A percentile compares a stretch with the other conserved stretches of the same genome.
Conservation (phyloP, 352 stramenopile species). For the Phytopythium montanum region DNA sequence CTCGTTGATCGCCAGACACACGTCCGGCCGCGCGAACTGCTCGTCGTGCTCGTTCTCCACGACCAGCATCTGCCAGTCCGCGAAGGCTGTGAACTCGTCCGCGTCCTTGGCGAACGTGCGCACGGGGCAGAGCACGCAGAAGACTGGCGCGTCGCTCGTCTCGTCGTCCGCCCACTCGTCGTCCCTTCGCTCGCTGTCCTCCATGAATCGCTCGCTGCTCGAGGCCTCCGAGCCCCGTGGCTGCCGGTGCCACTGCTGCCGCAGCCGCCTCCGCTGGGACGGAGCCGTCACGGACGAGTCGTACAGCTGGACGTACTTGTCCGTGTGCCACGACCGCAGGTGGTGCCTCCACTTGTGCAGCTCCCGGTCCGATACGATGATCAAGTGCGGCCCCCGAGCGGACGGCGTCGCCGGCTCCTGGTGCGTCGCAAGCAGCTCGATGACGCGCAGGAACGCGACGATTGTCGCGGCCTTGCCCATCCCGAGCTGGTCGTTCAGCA, state of each 20-base stretch:
- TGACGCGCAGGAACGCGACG: slow-evolving; percentile 63
- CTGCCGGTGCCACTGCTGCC: slow-evolving; percentile 53
- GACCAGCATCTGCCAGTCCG: slow-evolving; percentile 66
- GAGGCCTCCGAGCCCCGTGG: neutral
- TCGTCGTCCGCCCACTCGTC: slow-evolving; percentile 51
- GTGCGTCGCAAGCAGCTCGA: slow-evolving; percentile 31
- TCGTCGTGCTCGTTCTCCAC: slow-evolving; percentile 65
- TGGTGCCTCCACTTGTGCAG: slow-evolving; percentile 81
- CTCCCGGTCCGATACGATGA: slow-evolving; percentile 72
- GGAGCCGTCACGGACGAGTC: slow-evolving; percentile 16
- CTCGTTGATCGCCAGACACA: slow-evolving; percentile 37
- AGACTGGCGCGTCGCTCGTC: slow-evolving; percentile 38
- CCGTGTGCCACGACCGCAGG: slow-evolving; percentile 50
- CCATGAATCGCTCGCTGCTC: slow-evolving; percentile 9
- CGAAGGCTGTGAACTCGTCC: slow-evolving; percentile 40
- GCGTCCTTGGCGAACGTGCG: slow-evolving; percentile 47
- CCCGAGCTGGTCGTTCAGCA: slow-evolving; percentile 84
- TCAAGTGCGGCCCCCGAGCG: slow-evolving; percentile 49
- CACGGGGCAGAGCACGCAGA: slow-evolving; percentile 61
- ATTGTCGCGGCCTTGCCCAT: slow-evolving; percentile 84
- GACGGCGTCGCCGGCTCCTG: neutral
- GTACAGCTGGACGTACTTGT: slow-evolving; percentile 65
- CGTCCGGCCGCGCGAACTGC: slow-evolving; percentile 34
- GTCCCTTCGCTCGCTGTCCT: slow-evolving; percentile 28
- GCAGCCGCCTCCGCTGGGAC: slow-evolving; percentile 36